A percentile compares a stretch with the other conserved stretches of the same genome.
Evolutionary conservation across 2,329 filamentous ascomycete genomes (phyloP).

Genomic region (Exophiala sideris): DNA sequence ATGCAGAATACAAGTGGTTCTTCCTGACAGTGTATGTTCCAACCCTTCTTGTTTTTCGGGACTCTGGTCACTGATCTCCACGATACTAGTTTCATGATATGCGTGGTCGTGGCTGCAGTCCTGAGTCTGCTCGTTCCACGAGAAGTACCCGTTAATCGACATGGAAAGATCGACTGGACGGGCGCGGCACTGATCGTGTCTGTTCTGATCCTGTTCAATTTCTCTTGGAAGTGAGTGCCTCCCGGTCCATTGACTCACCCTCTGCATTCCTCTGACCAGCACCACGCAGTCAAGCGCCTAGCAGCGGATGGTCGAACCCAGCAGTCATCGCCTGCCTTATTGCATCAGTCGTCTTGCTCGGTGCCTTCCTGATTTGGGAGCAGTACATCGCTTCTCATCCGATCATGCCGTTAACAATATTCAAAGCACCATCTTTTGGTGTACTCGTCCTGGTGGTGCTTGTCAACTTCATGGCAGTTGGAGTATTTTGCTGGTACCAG

Average conservation of each 20-base stretch:
- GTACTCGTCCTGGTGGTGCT: constrained; percentile 45
- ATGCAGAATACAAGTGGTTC: not conserved
- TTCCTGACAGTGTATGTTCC: not conserved
- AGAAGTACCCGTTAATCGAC: constrained; percentile 34
- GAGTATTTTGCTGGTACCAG: constrained; percentile 48
- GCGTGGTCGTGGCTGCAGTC: too few relatives aligned
- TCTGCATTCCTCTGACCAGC: too few relatives aligned
- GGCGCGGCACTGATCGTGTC: constrained; percentile 40
- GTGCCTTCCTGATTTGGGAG: constrained; percentile 42
- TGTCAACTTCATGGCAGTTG: constrained; percentile 48
- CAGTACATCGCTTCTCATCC: constrained; percentile 36
- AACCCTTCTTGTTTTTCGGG: too few relatives aligned
- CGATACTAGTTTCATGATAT: too few relatives aligned
- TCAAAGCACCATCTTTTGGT: constrained; percentile 43
- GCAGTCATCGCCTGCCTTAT: constrained; percentile 42
- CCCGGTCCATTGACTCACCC: not conserved
- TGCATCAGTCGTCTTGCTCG: constrained; percentile 36
- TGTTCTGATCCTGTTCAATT: constrained; percentile 47
- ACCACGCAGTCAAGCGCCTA: constrained; percentile 38
- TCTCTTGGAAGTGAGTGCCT: constrained; percentile 44
- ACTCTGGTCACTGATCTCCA: too few relatives aligned
- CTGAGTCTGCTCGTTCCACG: constrained; percentile 18
- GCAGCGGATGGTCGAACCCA: constrained; percentile 43
- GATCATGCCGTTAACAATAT: constrained; percentile 48
- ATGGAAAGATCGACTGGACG: constrained; percentile 41